phyloP scores from a whole-genome alignment of 1,284 basidiomycete genomes.

The Amylostereum chailletii region DNA sequence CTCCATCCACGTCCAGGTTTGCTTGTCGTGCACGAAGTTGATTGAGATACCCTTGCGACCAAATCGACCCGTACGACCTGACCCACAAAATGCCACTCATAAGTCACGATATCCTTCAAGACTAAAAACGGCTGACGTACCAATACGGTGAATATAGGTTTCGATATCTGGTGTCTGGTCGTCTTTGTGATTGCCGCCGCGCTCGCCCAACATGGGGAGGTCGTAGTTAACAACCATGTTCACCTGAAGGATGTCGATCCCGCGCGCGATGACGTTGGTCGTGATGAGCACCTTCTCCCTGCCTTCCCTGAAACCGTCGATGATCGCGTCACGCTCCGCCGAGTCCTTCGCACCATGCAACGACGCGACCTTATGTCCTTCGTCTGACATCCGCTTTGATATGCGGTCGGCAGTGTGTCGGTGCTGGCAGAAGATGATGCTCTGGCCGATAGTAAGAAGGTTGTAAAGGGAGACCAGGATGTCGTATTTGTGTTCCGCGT shows the following conservation, averaged over 20 bases:
- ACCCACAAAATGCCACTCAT: conserved; percentile 4
- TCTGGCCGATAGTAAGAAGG: conserved; percentile 90
- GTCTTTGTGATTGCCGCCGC: conserved; percentile 29
- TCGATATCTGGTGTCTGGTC: conserved; percentile 80
- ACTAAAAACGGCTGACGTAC: conserved; percentile 33
- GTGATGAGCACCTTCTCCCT: conserved; percentile 97
- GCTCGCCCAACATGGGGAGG: conserved; percentile 78
- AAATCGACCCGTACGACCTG: conserved; percentile 91
- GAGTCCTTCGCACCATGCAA: conserved; percentile 93
- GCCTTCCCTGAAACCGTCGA: conserved; percentile 94
- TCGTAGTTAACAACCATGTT: conserved; percentile 99
- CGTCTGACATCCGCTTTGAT: conserved; percentile 80
- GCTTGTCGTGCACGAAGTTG: conserved; percentile 88
- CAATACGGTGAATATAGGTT: conserved; percentile 98
- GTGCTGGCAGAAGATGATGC: conserved; percentile 95
- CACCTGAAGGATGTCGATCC: conserved; percentile 98
- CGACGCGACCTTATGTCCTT: conserved; percentile 95
- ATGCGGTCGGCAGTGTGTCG: conserved; percentile 92
- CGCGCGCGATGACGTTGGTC: conserved; percentile 96
- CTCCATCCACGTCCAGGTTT: conserved; percentile 81
- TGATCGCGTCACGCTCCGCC: conserved; percentile 82
- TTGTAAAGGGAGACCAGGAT: conserved; percentile 89
- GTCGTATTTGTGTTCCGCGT: conserved; percentile 92
- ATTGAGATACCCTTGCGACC: conserved; percentile 94
- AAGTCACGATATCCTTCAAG: conserved; percentile 1